Conservation (phyloP, 1,284 basidiomycete genomes). For the Paramarasmius palmivorus region DNA sequence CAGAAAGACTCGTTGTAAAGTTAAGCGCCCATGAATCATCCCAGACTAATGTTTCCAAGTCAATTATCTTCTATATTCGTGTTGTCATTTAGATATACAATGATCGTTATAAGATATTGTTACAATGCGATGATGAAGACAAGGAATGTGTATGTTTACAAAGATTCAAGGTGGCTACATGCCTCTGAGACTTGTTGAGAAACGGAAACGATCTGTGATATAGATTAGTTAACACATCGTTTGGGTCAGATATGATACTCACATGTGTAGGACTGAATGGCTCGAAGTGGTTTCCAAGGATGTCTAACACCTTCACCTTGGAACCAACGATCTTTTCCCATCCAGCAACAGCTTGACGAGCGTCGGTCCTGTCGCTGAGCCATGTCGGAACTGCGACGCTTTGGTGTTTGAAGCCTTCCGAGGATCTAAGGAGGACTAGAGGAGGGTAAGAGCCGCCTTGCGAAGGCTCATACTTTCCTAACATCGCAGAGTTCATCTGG, state of each 20-base stretch:
- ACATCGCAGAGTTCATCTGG: slow-evolving; percentile 15
- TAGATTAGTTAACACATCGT: not conserved
- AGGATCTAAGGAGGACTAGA: slow-evolving; percentile 46
- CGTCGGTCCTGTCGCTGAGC: slow-evolving; percentile 48
- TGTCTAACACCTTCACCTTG: slow-evolving; percentile 46
- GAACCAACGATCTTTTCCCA: slow-evolving; percentile 49
- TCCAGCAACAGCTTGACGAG: slow-evolving; percentile 31
- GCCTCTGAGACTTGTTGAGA: slow-evolving; percentile 7
- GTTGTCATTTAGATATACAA: too few species aligned
- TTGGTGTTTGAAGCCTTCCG: slow-evolving; percentile 36
- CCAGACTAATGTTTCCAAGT: too few species aligned
- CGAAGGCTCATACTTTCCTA: slow-evolving; percentile 15
- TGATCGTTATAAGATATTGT: too few species aligned
- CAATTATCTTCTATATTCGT: too few species aligned
- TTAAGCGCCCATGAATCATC: too few species aligned
- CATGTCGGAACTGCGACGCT: slow-evolving; percentile 40
- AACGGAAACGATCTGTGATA: slow-evolving; percentile 4
- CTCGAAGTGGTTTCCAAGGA: slow-evolving; percentile 69
- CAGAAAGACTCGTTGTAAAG: too few species aligned
- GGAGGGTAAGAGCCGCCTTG: slow-evolving; percentile 25
- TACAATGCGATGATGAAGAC: too few species aligned
- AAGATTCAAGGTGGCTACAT: slow-evolving; percentile 7
- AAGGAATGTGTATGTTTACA: not conserved
- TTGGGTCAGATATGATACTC: slow-evolving; percentile 23
- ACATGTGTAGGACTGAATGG: slow-evolving; percentile 57